A percentile compares a stretch with the other conserved stretches of the same genome.
phyloP scores from a whole-genome alignment of 2,329 filamentous ascomycete genomes.

The Alternaria angustiovoidea region DNA sequence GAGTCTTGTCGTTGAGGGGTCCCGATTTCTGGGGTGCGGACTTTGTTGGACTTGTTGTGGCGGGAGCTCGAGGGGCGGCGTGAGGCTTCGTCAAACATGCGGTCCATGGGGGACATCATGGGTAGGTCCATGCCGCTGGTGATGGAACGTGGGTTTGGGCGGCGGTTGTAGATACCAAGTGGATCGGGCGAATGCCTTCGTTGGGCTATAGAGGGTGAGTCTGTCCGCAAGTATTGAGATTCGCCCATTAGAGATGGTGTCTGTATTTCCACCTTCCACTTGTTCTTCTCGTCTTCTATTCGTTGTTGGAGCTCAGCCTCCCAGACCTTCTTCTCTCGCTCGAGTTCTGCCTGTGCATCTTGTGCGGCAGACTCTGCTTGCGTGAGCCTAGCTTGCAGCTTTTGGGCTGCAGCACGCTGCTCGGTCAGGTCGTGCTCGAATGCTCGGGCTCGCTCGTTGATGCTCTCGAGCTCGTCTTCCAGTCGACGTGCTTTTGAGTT shows the following conservation, averaged over 20 bases:
- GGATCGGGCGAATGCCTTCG: conserved; percentile 54
- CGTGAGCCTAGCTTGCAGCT: conserved; percentile 70
- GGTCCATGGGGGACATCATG: conserved; percentile 46
- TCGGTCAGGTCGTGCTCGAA: conserved; percentile 70
- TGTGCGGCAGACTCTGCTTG: conserved; percentile 70
- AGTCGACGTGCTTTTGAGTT: conserved; percentile 71
- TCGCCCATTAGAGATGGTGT: conserved; percentile 38
- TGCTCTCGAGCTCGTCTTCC: conserved; percentile 83
- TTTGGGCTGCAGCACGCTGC: conserved; percentile 66
- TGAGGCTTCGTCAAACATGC: conserved; percentile 47
- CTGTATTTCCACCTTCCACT: conserved; percentile 62
- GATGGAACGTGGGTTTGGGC: conserved; percentile 38
- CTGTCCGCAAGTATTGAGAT: conserved; percentile 44
- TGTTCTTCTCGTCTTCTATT: conserved; percentile 70
- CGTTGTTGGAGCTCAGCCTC: conserved; percentile 66
- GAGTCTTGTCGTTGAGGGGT: conserved; percentile 48
- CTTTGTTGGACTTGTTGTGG: conserved; percentile 34
- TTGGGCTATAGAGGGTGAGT: conserved; percentile 48
- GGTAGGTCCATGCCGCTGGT: conserved; percentile 39
- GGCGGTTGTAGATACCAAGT: conserved; percentile 40
- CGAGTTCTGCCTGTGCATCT: conserved; percentile 64
- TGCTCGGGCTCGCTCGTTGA: conserved; percentile 68
- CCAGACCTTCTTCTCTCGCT: conserved; percentile 66
- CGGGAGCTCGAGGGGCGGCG: conserved; percentile 48
- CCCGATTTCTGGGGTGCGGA: conserved; percentile 49